Base-by-base conservation (phyloP, 108 stramenopile genomes). In the Skeletonema tropicum region DNA sequence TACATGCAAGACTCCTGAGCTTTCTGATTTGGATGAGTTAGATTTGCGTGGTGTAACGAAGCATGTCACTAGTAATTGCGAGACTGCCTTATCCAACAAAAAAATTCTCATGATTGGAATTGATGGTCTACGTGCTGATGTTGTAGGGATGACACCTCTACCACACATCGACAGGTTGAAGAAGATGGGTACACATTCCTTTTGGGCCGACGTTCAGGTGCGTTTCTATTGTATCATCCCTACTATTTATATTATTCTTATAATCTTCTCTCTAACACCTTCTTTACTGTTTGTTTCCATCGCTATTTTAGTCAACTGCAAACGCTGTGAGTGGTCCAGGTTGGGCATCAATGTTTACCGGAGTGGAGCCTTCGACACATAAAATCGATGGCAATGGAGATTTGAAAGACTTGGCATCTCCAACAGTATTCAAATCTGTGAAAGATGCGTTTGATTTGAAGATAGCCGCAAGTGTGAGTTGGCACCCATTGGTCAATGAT, bases 101-200 rank as follows among this genome's bases (percentile, higher is more conserved):
- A 66, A 57, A 23, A 49, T 66, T 57, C 66, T 66, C 5, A n/a
- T 66, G 26, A 55, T 66, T 23, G 66, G 66, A 9, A 57, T 66
- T 49, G 66, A 66, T 46, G 66, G 66, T 1, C 58, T 57, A 14
- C 58, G 57, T 57, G 57, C 66, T 17, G 66, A 60, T 66, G 66
- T 29, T 17, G 58, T 57, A 59, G 57, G 26, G 1, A 66, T 60
- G 66, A 29, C 52, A 66, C 58, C 66, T n/a, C 52, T 60, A 15
- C 66, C 66, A 57, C 5, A 66, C 10, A 49, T 66, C 21, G 15
- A 6, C 1, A 15, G 66, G 5, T 21, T 66, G 14, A 29, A 26
- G 9, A 6, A 6, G 6, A 10, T 17, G 57, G 66, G 66, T 13
- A 60, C 55, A 21, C 58, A 66, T 66, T 46, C 66, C 55, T 58